Evolutionary conservation across 768 basidiomycete species (phyloP), one percentile per base, ranked within the genome.

Genomic region (Vishniacozyma victoriae): DNA sequence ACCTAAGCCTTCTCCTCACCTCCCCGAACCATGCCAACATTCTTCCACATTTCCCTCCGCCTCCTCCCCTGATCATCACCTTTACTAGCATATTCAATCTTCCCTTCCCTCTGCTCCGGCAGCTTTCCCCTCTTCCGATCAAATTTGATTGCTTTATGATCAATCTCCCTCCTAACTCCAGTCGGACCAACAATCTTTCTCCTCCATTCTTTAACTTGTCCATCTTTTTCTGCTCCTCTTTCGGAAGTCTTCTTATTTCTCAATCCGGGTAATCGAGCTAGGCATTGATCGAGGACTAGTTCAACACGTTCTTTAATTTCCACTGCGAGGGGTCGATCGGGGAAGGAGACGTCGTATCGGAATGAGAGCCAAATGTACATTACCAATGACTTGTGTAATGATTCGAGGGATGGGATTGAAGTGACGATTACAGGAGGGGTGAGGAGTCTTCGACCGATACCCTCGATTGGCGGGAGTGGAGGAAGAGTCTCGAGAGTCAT

Each of bases 331-430:
- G 73, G 65, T 25, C 77, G 73, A n/a, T 84, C 76, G 3, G 78
- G 70, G 67, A 85, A 96, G 6, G 82, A 76, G 44, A 87, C 75
- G 0, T 80, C 76, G 49, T 80, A 76, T 31, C 91, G 82, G 67
- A 80, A 82, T 16, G 77, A 76, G 55, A 91, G 76, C 93, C 93
- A 99, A 41, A 89, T 74, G 71, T 96, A 96, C 18, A 85, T 58
- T 13, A 84, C 82, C 23, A 88, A 60, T 24, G 80, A 73, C 60
- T 84, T 85, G 72, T 99, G 90, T 51, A 87, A 72, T 4, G 78
- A 75, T 70, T 96, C 92, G 38, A 96, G 68, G 13, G 44, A 46
- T 11, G 69, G 64, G 14, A 67, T 50, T 11, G 60, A 63, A n/a
- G 46, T 38, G 37, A 67, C 57, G 49, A 67, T 50, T 2, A 71